phyloP scores from a whole-genome alignment of 306 rosid genomes.

The Sphenostylis stenocarpa region DNA sequence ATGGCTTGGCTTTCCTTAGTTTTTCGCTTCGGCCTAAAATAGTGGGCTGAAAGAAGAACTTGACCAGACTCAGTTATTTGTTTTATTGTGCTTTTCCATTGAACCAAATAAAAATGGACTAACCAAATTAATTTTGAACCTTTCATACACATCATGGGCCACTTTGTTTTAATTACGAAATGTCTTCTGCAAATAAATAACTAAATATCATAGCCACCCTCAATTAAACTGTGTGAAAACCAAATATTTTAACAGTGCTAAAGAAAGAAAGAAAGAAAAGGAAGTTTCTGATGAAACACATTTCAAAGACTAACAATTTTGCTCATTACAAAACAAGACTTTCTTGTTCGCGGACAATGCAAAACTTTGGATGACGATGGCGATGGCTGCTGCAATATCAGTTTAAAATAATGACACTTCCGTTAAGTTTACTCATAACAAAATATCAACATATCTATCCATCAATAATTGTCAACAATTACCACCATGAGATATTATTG shows the following conservation, averaged over 20 bases:
- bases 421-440: background rate
- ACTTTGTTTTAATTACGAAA: background rate
- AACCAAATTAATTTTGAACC: background rate
- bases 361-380: background rate
- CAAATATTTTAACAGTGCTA: background rate
- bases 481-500: background rate
- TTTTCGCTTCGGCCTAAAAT: background rate
- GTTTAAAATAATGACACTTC: background rate
- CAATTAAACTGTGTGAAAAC: slow-evolving; percentile 23
- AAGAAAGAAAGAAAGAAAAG: background rate
- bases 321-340: background rate
- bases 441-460: background rate
- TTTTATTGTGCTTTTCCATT: background rate
- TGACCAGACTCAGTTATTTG: background rate
- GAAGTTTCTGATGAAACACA: background rate
- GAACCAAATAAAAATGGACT: background rate
- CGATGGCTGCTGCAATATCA: no score
- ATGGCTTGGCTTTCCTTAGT: background rate
- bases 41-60: background rate
- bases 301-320: background rate
- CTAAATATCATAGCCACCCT: background rate
- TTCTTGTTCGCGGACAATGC: background rate
- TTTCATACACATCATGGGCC: slow-evolving; percentile 15
- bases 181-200: background rate
- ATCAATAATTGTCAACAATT: background rate